These are phyloP conservation scores for Platanthera zijinensis DNA, from an alignment of 106 monocot species.

Conservation along the genomic window DNA sequence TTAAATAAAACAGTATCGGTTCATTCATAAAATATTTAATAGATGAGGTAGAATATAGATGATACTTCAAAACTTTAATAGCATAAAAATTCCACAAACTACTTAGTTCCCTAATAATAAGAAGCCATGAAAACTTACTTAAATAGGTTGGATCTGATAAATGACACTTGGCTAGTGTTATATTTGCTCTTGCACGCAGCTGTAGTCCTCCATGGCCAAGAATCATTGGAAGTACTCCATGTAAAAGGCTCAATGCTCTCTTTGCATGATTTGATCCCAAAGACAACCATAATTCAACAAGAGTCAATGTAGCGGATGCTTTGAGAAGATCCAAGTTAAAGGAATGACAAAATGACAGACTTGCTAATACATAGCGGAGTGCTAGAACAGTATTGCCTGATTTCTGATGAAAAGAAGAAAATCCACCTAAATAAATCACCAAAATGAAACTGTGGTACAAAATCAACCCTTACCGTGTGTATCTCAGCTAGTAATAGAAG, in stretches of 20 bases:
- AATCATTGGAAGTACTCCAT: constrained; percentile 64
- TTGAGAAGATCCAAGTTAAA: constrained; percentile 95
- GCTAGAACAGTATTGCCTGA: constrained; percentile 79
- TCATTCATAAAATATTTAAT: too few relatives aligned
- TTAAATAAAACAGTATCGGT: too few relatives aligned
- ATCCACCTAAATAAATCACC: neutral
- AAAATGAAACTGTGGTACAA: neutral
- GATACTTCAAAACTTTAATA: too few relatives aligned
- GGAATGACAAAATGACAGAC: constrained; percentile 83
- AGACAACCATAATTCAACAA: constrained; percentile 87
- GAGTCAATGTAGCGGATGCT: constrained; percentile 74
- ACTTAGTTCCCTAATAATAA: neutral
- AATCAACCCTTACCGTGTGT: constrained; percentile 43
- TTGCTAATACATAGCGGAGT: constrained; percentile 82
- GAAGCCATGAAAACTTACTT: constrained; percentile 23
- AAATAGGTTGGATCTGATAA: constrained; percentile 61
- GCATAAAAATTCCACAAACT: too few relatives aligned
- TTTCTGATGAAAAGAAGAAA: constrained; percentile 40
- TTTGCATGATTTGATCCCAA: constrained; percentile 71
- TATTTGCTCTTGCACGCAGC: constrained; percentile 75
- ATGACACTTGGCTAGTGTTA: constrained; percentile 61
- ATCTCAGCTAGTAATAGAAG: constrained; percentile 96
- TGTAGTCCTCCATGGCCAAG: constrained; percentile 95
- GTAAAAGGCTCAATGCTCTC: constrained; percentile 55
- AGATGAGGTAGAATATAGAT: too few relatives aligned